Base-by-base conservation (phyloP, 2,329 filamentous ascomycete genomes). In the Botrytis elliptica region DNA sequence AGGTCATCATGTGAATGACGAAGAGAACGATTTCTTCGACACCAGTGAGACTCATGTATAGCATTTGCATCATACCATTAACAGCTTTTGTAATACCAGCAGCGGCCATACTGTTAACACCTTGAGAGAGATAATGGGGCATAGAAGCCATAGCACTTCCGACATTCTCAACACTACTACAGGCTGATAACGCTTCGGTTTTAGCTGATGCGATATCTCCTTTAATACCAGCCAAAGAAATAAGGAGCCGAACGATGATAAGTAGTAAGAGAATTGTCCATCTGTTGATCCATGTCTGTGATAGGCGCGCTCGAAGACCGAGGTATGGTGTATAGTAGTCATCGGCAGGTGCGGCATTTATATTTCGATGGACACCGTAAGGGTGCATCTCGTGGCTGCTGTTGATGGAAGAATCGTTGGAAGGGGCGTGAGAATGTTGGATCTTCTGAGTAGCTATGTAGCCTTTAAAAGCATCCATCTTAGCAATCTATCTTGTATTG, bases 71-170 rank as follows among this genome's bases (percentile, higher is more conserved):
- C 82, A 98, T 88, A 67, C 90, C 95, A 75, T 90, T 88, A 77
- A 98, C 90, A 14, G 94, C 90, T 78, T 91, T 90, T 78, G 95
- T 93, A 77, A 98, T 91, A 73, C 93, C 91, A 66, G 87, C 87
- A 46, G 94, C 93, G 12, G 93, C 92, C 78, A 98, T 85, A 74
- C 93, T 89, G 83, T 99, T 99, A 81, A 98, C 91, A 72, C 96
- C 96, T 70, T 88, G 86, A 2, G 95, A 93, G 81, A 98, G 91
- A 84, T 97, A 98, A 83, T 98, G 92, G 73, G 96, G 96, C 94
- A 98, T 97, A 55, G 96, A 98, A 57, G 95, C 96, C 93, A 99
- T 95, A 75, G 94, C 89, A 81, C 94, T 98, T 76, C 95, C 96
- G 78, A 97, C 89, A 77, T 93, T 93, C 84, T 99, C 95, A 66